These are phyloP conservation scores for Lasiosphaeria hispida DNA, from an alignment of 495 filamentous ascomycete genomes.

Conservation along the genomic window DNA sequence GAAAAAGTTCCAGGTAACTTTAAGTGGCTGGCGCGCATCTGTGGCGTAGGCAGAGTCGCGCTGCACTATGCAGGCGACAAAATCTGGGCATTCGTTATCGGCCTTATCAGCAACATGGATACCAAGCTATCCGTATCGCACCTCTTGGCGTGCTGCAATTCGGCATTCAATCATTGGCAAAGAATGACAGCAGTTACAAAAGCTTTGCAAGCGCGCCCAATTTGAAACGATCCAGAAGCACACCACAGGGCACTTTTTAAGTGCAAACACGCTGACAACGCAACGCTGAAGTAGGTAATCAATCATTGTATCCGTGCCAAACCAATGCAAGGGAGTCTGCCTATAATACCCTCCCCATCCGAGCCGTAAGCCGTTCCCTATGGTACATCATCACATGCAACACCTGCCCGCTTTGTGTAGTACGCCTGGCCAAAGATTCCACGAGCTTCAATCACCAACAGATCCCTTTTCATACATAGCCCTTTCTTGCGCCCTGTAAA, in stretches of 20 bases:
- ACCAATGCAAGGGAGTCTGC: conserved; percentile 2
- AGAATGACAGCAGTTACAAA: no score
- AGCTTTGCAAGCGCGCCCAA: no score
- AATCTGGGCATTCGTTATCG: conserved; percentile 3
- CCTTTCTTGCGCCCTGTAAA: conserved; percentile 54
- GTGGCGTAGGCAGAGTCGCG: not conserved
- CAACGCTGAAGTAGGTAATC: not conserved
- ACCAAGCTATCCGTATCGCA: no score
- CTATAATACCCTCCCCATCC: conserved; percentile 11
- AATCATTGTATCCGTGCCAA: conserved; percentile 15
- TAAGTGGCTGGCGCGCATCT: conserved; percentile 19
- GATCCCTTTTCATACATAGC: conserved; percentile 49
- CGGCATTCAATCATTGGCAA: no score
- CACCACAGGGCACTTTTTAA: no score
- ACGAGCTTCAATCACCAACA: conserved; percentile 9
- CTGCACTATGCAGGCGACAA: not conserved
- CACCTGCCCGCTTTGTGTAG: conserved; percentile 23
- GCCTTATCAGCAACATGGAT: not conserved
- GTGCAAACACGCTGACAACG: not conserved
- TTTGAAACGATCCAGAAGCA: no score
- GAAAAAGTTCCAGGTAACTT: conserved; percentile 26
- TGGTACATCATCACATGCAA: conserved; percentile 27
- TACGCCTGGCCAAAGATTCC: conserved; percentile 24
- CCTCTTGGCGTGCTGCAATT: no score
- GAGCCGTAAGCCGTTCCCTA: conserved; percentile 25